These are phyloP conservation scores for Ceriops zippeliana DNA, from an alignment of 345 rosid genomes.

Conservation along the genomic window DNA sequence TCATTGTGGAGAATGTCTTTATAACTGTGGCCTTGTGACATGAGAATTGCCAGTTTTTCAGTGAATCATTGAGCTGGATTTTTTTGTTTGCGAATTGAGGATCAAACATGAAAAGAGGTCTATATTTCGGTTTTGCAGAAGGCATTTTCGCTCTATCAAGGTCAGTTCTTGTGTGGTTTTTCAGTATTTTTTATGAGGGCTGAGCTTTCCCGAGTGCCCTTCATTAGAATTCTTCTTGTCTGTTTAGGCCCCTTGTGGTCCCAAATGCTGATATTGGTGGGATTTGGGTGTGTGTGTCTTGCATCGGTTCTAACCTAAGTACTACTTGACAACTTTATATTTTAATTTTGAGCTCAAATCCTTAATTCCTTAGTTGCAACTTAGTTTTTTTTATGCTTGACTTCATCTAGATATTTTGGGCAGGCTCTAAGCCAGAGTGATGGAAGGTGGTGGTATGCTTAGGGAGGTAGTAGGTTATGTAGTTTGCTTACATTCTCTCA, in stretches of 20 bases:
- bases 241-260: slow-evolving; percentile 10
- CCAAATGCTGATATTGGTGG: slow-evolving; percentile 19
- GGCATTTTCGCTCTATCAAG: slow-evolving; percentile 73
- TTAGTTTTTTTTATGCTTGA: slow-evolving; percentile 8
- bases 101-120: slow-evolving; percentile 52
- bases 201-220: background rate
- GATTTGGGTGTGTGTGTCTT: slow-evolving; percentile 6
- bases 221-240: background rate
- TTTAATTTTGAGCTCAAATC: background rate
- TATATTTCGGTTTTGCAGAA: slow-evolving; percentile 66
- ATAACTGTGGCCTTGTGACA: background rate
- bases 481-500: too few species aligned
- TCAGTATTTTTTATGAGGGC: slow-evolving; percentile 6
- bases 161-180: slow-evolving; percentile 40
- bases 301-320: background rate
- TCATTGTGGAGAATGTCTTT: slow-evolving; percentile 1
- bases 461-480: too few species aligned
- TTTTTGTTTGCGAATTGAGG: slow-evolving; percentile 39
- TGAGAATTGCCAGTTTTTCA: slow-evolving; percentile 2
- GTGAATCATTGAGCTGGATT: background rate
- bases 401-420: slow-evolving; percentile 24
- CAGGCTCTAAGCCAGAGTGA: slow-evolving; percentile 94
- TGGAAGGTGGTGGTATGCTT: slow-evolving; percentile 77
- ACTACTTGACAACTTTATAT: background rate
- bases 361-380: background rate